A percentile compares a stretch with the other conserved stretches of the same genome.
Evolutionary conservation across 352 stramenopile species (phyloP).

Genomic region (Globisporangium heterothallicum): DNA sequence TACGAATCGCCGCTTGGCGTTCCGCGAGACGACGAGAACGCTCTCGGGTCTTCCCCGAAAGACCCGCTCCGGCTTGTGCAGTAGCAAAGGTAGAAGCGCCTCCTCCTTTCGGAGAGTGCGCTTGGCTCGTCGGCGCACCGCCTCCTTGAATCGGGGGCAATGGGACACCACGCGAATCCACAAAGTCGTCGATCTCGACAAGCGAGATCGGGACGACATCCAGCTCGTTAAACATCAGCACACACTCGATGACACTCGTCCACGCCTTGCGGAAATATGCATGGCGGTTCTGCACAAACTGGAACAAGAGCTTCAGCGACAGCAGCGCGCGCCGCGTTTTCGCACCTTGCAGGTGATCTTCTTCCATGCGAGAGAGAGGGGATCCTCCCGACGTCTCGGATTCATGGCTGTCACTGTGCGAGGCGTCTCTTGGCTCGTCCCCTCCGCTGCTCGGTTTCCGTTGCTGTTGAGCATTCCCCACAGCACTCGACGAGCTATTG

Average conservation of each 20-base stretch:
- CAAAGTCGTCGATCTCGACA: conserved; percentile 88
- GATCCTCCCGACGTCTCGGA: background rate
- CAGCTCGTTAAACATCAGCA: conserved; percentile 87
- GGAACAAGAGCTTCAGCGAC: conserved; percentile 76
- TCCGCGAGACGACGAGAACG: conserved; percentile 73
- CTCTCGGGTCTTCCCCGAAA: conserved; percentile 75
- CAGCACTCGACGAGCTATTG: background rate
- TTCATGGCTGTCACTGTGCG: conserved; percentile 1
- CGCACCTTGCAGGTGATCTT: conserved; percentile 56
- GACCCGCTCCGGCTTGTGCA: conserved; percentile 27
- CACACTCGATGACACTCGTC: conserved; percentile 76
- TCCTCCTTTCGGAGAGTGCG: conserved; percentile 22
- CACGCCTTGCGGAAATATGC: conserved; percentile 78
- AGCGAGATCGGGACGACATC: conserved; percentile 79
- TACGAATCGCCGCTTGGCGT: conserved; percentile 75
- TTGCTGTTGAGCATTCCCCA: background rate
- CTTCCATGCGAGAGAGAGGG: conserved; percentile 32
- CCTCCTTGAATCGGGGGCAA: conserved; percentile 67
- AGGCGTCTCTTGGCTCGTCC: background rate
- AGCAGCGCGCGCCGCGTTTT: conserved; percentile 74
- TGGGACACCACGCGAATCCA: conserved; percentile 75
- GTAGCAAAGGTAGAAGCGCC: conserved; percentile 2
- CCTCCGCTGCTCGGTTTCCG: conserved; percentile 5
- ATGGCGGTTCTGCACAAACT: conserved; percentile 78
- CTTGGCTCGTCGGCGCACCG: conserved; percentile 7